Evolutionary conservation across 2,329 filamentous ascomycete genomes (phyloP).

Genomic region (Diaporthe capsici): DNA sequence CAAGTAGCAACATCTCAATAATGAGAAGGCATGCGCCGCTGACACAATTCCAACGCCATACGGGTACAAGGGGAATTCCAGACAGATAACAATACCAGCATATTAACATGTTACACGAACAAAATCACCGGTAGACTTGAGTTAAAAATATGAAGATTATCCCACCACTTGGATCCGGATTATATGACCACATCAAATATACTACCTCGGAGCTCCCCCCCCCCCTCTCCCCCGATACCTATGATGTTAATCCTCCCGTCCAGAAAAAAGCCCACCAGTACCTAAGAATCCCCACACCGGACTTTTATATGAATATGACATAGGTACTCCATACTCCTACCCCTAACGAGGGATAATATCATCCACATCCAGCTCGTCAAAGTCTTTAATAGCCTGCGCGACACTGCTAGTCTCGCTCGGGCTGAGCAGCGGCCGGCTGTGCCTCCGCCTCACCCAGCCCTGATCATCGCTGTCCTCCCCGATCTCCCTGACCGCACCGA

Average conservation of each 20-base stretch:
- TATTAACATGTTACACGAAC: neutral
- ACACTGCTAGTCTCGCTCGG: constrained; percentile 45
- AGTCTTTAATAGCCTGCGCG: constrained; percentile 53
- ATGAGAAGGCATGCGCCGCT: neutral
- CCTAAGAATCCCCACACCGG: neutral
- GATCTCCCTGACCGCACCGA: constrained; percentile 30
- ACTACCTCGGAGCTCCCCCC: neutral
- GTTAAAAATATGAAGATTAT: neutral
- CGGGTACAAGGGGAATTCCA: too few relatives aligned
- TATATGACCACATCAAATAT: neutral
- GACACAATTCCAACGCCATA: too few relatives aligned
- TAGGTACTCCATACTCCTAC: neutral
- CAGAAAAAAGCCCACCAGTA: constrained; percentile 13
- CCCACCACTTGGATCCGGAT: neutral
- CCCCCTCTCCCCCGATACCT: neutral
- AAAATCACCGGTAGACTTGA: neutral
- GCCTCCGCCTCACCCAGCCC: constrained; percentile 14
- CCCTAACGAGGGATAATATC: constrained; percentile 33
- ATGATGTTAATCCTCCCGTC: neutral
- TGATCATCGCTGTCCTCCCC: constrained; percentile 24
- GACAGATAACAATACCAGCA: too few relatives aligned
- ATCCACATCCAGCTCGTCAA: constrained; percentile 53
- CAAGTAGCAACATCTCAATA: neutral
- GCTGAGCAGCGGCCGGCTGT: constrained; percentile 44
- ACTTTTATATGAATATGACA: neutral